A percentile compares a stretch with the other conserved stretches of the same genome.
phyloP scores from a whole-genome alignment of 805 yeast species.

The Ogataea polymorpha region DNA sequence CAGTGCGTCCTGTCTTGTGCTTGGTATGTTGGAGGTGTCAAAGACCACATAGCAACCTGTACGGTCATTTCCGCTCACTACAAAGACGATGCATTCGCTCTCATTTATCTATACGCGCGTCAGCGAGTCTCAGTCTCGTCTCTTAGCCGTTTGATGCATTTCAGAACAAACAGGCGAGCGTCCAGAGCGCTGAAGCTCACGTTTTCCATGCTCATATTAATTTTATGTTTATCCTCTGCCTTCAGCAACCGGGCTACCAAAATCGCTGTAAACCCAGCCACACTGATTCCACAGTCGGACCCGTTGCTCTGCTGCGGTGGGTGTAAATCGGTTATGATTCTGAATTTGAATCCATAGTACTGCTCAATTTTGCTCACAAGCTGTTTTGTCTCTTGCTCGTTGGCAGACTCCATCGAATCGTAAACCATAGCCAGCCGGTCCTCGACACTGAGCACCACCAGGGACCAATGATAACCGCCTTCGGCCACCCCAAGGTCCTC shows the following conservation, averaged over 20 bases:
- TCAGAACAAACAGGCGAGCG: constrained; percentile 44
- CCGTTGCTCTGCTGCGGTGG: constrained; percentile 63
- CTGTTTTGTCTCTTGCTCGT: constrained; percentile 35
- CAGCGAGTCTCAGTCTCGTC: constrained; percentile 11
- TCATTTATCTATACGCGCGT: background rate
- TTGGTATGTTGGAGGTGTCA: background rate
- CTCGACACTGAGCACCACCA: constrained; percentile 49
- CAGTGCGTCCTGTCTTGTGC: too few species aligned
- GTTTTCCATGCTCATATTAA: constrained; percentile 39
- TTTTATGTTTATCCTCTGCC: constrained; percentile 26
- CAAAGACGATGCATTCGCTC: background rate
- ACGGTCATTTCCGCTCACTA: too few species aligned
- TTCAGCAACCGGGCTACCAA: constrained; percentile 34
- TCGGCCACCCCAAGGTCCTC: constrained; percentile 56
- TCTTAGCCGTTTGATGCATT: constrained; percentile 31
- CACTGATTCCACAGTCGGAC: constrained; percentile 61
- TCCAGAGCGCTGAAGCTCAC: constrained; percentile 46
- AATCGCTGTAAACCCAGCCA: constrained; percentile 36
- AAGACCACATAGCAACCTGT: background rate
- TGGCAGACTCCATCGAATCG: constrained; percentile 54
- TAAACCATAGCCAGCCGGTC: constrained; percentile 51
- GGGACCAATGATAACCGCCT: constrained; percentile 78
- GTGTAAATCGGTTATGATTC: constrained; percentile 21
- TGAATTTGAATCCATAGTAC: constrained; percentile 24
- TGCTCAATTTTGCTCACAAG: constrained; percentile 32